Base-by-base conservation (phyloP, 163 green algal genomes). In the Prototheca wickerhamii region DNA sequence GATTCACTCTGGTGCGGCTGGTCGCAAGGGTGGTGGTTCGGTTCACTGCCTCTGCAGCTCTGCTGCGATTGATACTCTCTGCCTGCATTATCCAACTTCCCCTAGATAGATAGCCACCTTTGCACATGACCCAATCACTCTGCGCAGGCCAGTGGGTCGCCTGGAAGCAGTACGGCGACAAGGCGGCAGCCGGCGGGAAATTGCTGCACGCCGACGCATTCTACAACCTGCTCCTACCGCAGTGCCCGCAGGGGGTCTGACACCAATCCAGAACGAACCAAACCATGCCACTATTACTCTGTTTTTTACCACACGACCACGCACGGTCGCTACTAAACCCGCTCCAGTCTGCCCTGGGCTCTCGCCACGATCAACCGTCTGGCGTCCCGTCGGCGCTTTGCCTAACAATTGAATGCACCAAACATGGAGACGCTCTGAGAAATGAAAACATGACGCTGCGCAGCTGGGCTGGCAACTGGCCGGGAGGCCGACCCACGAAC, bases 221-320 rank as follows among this genome's bases (percentile, higher is more conserved):
- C 65, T 98, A 98, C 71, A 98, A 98, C 68, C 83, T 98, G 71
- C 68, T 98, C n/a, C 89, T 89, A 56, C 91, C 92, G 2, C 86
- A 91, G 65, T 60, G 84, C 4, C 86, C 86, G 12, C 76, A 64
- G 31, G 74, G 63, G 2, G 70, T 90, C 0, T 92, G 61, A 81
- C n/a, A 35, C 67, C 31, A 46, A 46, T 15, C 10, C 40, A 46
- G 10, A 46, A 15, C 40, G 40, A 46, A 15, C 40, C 10, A 15
- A 46, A 23, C 10, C 10, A 46, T 46, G 15, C 10, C 40, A 46
- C 10, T 23, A 15, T 23, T 46, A 23, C 40, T 23, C 10, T 10
- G 10, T 10, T 15, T 46, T 10, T 10, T n/a, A n/a, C n/a, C n/a
- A n/a, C n/a, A n/a, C n/a, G n/a, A n/a, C n/a, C n/a, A n/a, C n/a